A percentile compares a stretch with the other conserved stretches of the same genome.
Evolutionary conservation across 495 filamentous ascomycete genomes (phyloP).

Genomic region (Penicillium cinerascens): DNA sequence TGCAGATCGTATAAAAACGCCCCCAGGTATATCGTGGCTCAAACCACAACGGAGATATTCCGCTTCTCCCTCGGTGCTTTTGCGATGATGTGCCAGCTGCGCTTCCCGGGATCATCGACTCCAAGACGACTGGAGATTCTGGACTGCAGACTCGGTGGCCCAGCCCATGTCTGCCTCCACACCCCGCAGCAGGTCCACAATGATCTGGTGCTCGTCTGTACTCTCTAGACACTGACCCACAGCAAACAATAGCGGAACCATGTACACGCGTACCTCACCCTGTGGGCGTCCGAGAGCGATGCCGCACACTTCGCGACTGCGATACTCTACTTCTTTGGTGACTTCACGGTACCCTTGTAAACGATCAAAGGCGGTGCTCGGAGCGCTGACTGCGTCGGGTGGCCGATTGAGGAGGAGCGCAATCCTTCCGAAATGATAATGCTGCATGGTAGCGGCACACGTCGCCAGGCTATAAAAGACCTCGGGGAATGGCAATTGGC

Average conservation of each 20-base stretch:
- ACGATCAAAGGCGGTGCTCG: constrained; percentile 40
- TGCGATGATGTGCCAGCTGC: background rate
- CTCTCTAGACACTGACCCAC: constrained; percentile 40
- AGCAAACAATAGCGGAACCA: constrained; percentile 38
- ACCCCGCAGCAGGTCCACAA: constrained; percentile 35
- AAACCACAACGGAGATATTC: background rate
- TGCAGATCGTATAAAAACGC: too few species aligned
- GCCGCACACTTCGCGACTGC: constrained; percentile 36
- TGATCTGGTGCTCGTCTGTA: constrained; percentile 31
- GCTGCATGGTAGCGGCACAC: constrained; percentile 39
- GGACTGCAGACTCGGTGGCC: constrained; percentile 32
- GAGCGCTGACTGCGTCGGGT: constrained; percentile 30
- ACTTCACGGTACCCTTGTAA: constrained; percentile 40
- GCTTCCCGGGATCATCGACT: constrained; percentile 21
- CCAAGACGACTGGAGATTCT: constrained; percentile 33
- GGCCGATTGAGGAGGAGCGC: constrained; percentile 39
- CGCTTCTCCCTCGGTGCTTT: background rate
- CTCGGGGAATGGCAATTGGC: constrained; percentile 37
- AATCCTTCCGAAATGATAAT: constrained; percentile 42
- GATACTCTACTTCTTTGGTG: constrained; percentile 43
- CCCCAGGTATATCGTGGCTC: too few species aligned
- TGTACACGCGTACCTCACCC: constrained; percentile 33
- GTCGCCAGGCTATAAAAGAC: constrained; percentile 32
- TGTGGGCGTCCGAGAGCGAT: constrained; percentile 38
- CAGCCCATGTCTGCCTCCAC: constrained; percentile 41